Base-by-base conservation (phyloP, 192 early-diverging fungal species). In the Phlyctochytrium planicorne region DNA sequence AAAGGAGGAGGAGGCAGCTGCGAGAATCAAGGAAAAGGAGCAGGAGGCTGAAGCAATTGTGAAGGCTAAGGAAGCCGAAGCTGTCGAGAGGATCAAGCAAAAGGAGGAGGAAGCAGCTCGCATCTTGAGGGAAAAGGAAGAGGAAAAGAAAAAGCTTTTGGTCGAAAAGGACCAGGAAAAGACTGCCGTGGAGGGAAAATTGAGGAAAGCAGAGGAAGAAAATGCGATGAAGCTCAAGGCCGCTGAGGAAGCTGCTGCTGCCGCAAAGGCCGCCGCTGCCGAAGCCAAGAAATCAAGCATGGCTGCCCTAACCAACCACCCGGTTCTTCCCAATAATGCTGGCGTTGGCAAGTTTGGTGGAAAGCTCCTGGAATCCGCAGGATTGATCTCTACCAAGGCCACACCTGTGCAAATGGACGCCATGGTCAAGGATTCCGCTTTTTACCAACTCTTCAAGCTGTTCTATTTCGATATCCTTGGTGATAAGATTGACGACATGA, bases 391-490 rank as follows among this genome's bases (percentile, higher is more conserved):
- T 27, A 57, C 10, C 20, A 10, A 25, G 10, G 55, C 55, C 20
- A 29, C 27, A 6, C 20, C 10, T 12, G 27, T 57, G 6, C 55
- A 57, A 29, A 29, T 14, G 55, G 16, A 25, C 27, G 25, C 20
- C 20, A 25, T 29, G 55, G 25, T 57, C 27, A 57, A 57, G 55
- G 55, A 57, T 27, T 20, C 55, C 14, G 55, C 55, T 6, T 57
- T 57, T 25, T 57, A 57, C 27, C 55, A 57, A 27, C 55, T 57
- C 16, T 57, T 57, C 55, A 57, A 57, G 27, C 27, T 57, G 55
- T 57, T 57, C 27, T 57, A 57, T 27, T 57, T 25, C 27, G 27
- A 57, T 25, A 29, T 29, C 20, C 16, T 29, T 6, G 55, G 55
- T 12, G 55, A 57, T 27, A 57, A 6, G 55, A 20, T 57, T 4